Evolutionary conservation across 2,329 filamentous ascomycete genomes (phyloP), one percentile per base, ranked within the genome.

Genomic region (Emmonsiellopsis sp.): DNA sequence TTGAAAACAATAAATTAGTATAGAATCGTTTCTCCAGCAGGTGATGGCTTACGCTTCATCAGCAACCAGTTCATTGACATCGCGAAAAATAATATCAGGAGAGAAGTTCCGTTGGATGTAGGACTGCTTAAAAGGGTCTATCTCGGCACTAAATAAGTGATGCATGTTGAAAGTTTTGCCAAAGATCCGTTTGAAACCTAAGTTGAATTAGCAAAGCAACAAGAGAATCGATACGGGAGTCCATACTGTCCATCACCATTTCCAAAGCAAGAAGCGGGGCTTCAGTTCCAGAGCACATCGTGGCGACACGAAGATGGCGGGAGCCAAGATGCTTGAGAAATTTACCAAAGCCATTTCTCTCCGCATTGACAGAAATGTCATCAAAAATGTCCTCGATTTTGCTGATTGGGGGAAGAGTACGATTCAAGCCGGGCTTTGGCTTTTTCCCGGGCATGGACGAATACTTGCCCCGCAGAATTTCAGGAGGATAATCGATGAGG

Each of bases 251-350:
- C 40, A 70, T 66, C 45, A 89, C 68, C 65, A 84, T 72, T 11
- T 81, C 70, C 11, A 89, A 63, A 0, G 84, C 83, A 1, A 90
- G 73, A 1, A 92, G 69, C 0, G 87, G 87, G 4, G 82, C 82
- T 59, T 92, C 87, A 0, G 87, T 91, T 0, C 87, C 87, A 1
- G 86, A 90, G 64, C 86, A 91, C 73, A 90, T 81, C 0, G 87
- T 92, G 0, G 78, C 86, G 30, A 90, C 72, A 7, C 76, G 69
- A 30, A 86, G 59, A 4, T 71, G 62, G 6, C 71, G 63, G 2
- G 63, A 62, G 7, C 66, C 61, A 1, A 76, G 58, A 48, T 67
- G 58, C 2, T 63, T 31, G 1, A 76, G 42, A 1, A 72, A 65
- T 50, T 71, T 53, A 32, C 62, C 50, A 8, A 78, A 59, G 9